Base-by-base conservation (phyloP, 805 yeast species). In the Citeromyces nyonsensis region DNA sequence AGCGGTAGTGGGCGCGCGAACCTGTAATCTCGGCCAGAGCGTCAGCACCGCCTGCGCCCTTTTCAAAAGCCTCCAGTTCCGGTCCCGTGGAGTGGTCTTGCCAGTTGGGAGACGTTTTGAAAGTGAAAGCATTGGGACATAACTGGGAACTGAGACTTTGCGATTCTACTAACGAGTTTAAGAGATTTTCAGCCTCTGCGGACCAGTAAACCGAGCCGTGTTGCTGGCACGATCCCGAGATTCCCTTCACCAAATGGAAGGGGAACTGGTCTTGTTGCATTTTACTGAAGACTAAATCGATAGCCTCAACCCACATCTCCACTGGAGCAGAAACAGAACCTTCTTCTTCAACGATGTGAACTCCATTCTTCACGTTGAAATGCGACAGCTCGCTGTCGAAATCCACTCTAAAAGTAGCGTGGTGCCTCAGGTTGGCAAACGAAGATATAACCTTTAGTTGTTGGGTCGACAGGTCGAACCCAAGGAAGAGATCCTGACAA, bases 191-290 rank as follows among this genome's bases (percentile, higher is more conserved):
- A 1, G 81, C 75, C 6, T 54, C 42, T 4, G 51, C 15, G 1
- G 82, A 63, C 88, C 93, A 82, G 46, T 61, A 85, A 2, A 86
- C 85, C 2, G 93, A 78, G 0, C 95, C 95, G 47, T 85, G 95
- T 46, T 85, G 95, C 54, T 85, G 95, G 35, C 93, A 79, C 0
- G 94, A 83, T 0, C 95, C 95, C 29, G 80, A 66, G 32, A 85
- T 65, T 2, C 80, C 84, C 27, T 44, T 59, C 10, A 85, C 85
- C 26, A 53, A 45, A 2, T 52, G 43, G 42, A 85, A 70, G 6
- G 77, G 79, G 42, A 82, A 72, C 1, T 50, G 43, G 24, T 65
- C 67, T 1, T 44, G 30, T 38, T 57, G 48, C 73, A 77, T 66
- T 47, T 57, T 54, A 9, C 42, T 51, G 36, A 85, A 64, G 4